Conservation (phyloP, 2,329 filamentous ascomycete species). For the Trematosphaeria pertusa region DNA sequence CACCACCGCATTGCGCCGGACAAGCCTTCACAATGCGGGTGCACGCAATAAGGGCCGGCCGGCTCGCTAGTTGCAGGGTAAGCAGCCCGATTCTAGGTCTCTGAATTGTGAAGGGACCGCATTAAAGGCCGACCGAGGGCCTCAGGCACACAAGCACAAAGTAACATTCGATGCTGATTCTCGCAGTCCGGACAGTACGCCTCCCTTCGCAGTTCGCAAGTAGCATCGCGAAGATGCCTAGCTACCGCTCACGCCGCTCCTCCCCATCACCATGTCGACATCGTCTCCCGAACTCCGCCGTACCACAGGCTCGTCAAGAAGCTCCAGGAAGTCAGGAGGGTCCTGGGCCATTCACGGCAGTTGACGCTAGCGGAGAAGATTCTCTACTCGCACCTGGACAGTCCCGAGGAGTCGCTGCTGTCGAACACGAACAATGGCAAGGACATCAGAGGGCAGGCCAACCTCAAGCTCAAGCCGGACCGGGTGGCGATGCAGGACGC, state of each 20-base stretch:
- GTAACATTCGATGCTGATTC: constrained; percentile 12
- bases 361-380: constrained; percentile 98
- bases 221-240: constrained; percentile 33
- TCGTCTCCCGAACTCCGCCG: constrained; percentile 70
- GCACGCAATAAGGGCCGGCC: constrained; percentile 39
- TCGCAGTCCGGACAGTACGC: constrained; percentile 33
- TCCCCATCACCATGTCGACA: constrained; percentile 39
- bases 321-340: constrained; percentile 75
- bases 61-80: constrained; percentile 42
- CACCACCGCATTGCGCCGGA: constrained; percentile 25
- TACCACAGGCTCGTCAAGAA: constrained; percentile 83
- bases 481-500: constrained; percentile 99
- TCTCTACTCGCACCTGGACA: constrained; percentile 92
- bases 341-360: constrained; percentile 68
- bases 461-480: constrained; percentile 96
- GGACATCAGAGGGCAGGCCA: constrained; percentile 84
- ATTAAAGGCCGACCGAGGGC: background rate
- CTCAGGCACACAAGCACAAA: constrained; percentile 2
- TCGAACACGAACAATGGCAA: constrained; percentile 82
- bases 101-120: too few relatives aligned
- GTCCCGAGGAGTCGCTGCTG: constrained; percentile 85
- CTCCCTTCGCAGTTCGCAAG: constrained; percentile 23
- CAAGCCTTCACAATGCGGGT: constrained; percentile 41
- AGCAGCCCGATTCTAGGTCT: constrained; percentile 14
- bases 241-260: constrained; percentile 41